These are phyloP conservation scores for Cryptosporidium bovis DNA, from an alignment of 169 alveolate species.

Conservation along the genomic window DNA sequence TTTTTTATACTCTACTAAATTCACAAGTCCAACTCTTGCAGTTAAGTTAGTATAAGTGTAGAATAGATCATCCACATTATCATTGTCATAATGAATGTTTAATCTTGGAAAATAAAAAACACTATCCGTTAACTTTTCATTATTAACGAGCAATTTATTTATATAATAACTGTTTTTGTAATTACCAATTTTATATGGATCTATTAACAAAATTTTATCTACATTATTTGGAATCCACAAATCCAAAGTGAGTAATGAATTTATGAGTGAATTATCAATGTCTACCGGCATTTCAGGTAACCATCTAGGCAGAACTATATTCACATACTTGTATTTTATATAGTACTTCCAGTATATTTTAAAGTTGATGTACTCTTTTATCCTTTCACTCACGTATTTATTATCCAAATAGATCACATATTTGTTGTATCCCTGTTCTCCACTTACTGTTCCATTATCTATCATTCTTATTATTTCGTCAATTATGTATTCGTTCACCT, in stretches of 20 bases:
- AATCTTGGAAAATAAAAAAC: background rate
- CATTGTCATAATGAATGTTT: background rate
- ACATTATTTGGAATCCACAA: slow-evolving; percentile 29
- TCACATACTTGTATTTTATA: slow-evolving; percentile 11
- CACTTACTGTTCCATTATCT: slow-evolving; percentile 33
- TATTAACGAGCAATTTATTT: background rate
- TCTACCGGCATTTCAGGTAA: slow-evolving; percentile 30
- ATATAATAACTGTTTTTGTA: background rate
- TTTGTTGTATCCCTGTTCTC: slow-evolving; percentile 3
- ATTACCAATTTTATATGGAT: slow-evolving; percentile 23
- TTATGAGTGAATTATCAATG: slow-evolving; percentile 6
- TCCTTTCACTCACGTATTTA: slow-evolving; percentile 7
- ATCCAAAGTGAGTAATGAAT: slow-evolving; percentile 26
- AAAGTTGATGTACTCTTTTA: slow-evolving; percentile 15
- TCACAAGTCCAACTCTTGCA: slow-evolving; percentile 19
- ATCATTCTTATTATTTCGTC: slow-evolving; percentile 14
- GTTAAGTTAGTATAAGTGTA: background rate
- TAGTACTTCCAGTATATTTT: slow-evolving; percentile 42
- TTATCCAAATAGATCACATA: slow-evolving; percentile 39
- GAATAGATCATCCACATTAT: background rate
- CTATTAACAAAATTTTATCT: slow-evolving; percentile 20
- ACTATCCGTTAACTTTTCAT: background rate
- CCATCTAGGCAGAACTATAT: slow-evolving; percentile 50
- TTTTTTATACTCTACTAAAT: slow-evolving; percentile 1
- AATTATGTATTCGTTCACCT: slow-evolving; percentile 8